Evolutionary conservation across 2,329 filamentous ascomycete genomes (phyloP), one percentile per base, ranked within the genome.

Genomic region (Penicillium glabrum): DNA sequence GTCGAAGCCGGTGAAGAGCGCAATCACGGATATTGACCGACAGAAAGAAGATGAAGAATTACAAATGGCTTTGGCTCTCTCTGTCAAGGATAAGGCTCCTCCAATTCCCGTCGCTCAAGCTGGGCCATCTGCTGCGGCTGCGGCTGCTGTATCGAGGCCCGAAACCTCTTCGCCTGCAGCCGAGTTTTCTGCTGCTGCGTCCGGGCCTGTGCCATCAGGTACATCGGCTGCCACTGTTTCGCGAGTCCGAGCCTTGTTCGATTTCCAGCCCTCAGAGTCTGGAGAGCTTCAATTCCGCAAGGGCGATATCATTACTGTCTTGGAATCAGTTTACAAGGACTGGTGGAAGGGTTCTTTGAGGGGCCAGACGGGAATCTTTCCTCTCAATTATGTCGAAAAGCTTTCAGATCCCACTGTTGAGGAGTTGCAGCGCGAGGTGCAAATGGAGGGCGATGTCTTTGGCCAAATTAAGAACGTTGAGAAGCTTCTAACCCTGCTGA

Each of bases 331-430:
- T 1, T 99, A 96, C 79, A 99, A 98, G 76, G 95, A 99, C 75
- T 99, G 95, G 95, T 99, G 95, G 95, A 93, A 96, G 67, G 95
- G 95, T 1, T 96, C 93, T 43, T 80, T 99, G 57, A 87, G 93
- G 71, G 95, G 95, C 21, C 91, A 97, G 75, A 97, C 92, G 7
- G 95, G 95, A 66, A 99, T 99, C 63, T 99, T 99, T 76, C 95
- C 95, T 7, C 83, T 99, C 63, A 99, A 99, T 78, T 99, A 99
- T 70, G 95, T 99, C 16, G 95, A 99, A 79, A 99, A 99, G 76
- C 81, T 99, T 62, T 87, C 93, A 54, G 95, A 99, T 70, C 95
- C 95, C 5, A 98, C 95, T 0, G 88, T 88, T 19, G 93, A 98
- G 65, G 95, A 99, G 80, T 77, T 99, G 64, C 92, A 97, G 76